These are phyloP conservation scores for Apophysomyces ossiformis DNA, from an alignment of 371 early-diverging fungal genomes.

Conservation along the genomic window DNA sequence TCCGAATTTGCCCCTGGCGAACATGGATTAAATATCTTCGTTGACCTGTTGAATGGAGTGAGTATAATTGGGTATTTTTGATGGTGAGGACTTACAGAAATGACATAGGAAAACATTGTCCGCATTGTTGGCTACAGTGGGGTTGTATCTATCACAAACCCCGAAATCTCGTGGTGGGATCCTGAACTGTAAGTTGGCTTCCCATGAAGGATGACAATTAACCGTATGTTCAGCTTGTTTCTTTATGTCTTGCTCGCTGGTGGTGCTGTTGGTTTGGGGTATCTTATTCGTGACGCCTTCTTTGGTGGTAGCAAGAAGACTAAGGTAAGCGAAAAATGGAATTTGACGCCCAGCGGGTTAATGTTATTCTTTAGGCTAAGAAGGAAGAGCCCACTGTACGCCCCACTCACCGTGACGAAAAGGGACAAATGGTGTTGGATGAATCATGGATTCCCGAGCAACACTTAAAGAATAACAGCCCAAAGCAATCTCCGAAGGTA, in stretches of 20 bases:
- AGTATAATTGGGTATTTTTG: conserved; percentile 17
- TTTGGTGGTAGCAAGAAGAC: conserved; percentile 40
- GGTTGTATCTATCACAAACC: conserved; percentile 47
- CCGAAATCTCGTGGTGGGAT: conserved; percentile 51
- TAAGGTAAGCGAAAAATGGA: conserved; percentile 24
- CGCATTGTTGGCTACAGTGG: conserved; percentile 53
- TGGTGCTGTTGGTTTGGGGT: conserved; percentile 46
- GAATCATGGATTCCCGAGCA: conserved; percentile 57
- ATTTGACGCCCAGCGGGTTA: background rate
- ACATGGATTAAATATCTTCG: conserved; percentile 41
- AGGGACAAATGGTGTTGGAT: conserved; percentile 56
- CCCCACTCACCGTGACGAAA: conserved; percentile 55
- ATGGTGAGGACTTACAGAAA: background rate
- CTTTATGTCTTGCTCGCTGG: conserved; percentile 49
- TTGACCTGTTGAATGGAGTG: conserved; percentile 49
- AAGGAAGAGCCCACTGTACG: conserved; percentile 38
- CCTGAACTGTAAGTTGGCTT: conserved; percentile 47
- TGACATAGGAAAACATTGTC: conserved; percentile 34
- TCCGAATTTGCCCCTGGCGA: conserved; percentile 55
- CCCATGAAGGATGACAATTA: background rate
- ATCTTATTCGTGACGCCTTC: conserved; percentile 50
- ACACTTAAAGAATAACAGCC: conserved; percentile 39
- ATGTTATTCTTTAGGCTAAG: conserved; percentile 26
- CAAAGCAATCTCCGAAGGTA: conserved; percentile 46
- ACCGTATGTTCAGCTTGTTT: conserved; percentile 31